phyloP scores from a whole-genome alignment of 495 filamentous ascomycete genomes.

The Talaromyces stipitatus region DNA sequence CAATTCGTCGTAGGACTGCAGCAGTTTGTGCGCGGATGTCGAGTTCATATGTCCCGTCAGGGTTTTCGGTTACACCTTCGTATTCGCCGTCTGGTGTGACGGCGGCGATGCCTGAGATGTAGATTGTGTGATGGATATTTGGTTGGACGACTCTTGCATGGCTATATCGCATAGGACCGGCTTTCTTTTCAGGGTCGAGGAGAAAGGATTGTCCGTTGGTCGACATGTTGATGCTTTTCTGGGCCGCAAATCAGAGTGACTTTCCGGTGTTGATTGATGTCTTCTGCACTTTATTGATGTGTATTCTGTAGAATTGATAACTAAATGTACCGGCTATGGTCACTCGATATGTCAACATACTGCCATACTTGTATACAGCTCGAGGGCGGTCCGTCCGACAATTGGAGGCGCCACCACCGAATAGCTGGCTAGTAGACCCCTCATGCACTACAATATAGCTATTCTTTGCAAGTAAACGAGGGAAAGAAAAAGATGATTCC shows the following conservation, averaged over 20 bases:
- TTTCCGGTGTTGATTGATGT: too few species aligned
- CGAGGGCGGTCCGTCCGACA: neutral
- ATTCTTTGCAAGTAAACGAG: neutral
- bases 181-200: constrained; percentile 19
- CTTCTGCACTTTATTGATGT: neutral
- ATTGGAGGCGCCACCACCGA: neutral
- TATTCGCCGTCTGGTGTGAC: constrained; percentile 13
- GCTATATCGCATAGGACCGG: constrained; percentile 19
- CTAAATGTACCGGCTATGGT: neutral
- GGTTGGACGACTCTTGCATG: constrained; percentile 24
- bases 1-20: constrained; percentile 22
- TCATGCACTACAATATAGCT: neutral
- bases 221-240: constrained; percentile 13
- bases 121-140: constrained; percentile 23
- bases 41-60: constrained; percentile 21
- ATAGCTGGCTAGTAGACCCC: too few species aligned
- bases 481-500: neutral
- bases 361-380: neutral
- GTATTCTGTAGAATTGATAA: too few species aligned
- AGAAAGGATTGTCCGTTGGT: constrained; percentile 27
- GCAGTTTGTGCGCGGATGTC: constrained; percentile 27
- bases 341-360: neutral
- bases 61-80: constrained; percentile 21
- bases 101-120: constrained; percentile 24
- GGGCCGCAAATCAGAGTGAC: too few species aligned